Base-by-base conservation (phyloP, 23 red algal genomes). In the Pyropia yezoensis region DNA sequence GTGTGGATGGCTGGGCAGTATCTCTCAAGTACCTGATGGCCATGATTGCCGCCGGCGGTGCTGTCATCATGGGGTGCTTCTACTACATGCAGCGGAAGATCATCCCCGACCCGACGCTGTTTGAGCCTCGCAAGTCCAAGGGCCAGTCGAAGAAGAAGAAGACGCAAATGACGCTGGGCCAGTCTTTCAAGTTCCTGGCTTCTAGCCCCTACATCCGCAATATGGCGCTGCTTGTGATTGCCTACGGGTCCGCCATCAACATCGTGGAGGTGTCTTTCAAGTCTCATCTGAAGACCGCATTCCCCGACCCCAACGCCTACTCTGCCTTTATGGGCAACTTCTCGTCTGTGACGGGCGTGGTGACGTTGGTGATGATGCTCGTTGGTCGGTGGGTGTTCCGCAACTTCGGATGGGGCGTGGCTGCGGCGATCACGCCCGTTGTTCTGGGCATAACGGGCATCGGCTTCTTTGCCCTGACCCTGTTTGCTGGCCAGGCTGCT, bases 241-340 rank as follows among this genome's bases (percentile, higher is more conserved):
- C 84, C 5, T 96, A 96, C 70, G 92, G 92, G n/a, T 90, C 90
- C 85, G 78, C 78, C 57, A 96, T 96, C 79, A 96, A 96, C 54
- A 96, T 96, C 68, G 92, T 96, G 9, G 92, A 96, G 67, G 92
- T 96, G 20, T 83, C 92, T 14, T 96, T 85, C 85, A 96, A 96
- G 72, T 78, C 77, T 61, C 73, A 73, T 62, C 80, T 96, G 22
- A 73, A 82, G 30, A 73, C 73, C 27, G 83, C 84, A 16, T 96
- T 85, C 62, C 92, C 92, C 21, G 92, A 96, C 54, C 92, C 92
- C 17, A 96, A 96, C 74, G 69, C 75, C 2, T 96, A 96, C 65
- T 96, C 92, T 47, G 62, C 83, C 15, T 96, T 96, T 76, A 96
- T 96, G 92, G 92, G 92, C 72, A 89, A 87, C 60, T 96, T 96